Evolutionary conservation across 192 early-diverging fungal genomes (phyloP), one percentile per base, ranked within the genome.

Genomic region (Rhizophagus sp.): DNA sequence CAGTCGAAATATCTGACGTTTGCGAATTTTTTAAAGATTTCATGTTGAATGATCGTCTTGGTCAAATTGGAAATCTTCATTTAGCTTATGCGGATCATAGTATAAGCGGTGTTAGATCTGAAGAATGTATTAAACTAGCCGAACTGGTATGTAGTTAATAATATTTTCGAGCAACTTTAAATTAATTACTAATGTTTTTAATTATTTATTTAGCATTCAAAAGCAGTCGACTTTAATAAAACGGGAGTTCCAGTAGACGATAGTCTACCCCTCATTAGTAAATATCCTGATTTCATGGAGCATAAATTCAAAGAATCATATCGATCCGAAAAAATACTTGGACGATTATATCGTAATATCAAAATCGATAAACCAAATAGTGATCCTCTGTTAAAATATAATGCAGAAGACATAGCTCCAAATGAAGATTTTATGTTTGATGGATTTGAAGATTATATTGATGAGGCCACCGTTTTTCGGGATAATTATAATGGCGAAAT

Each of bases 21-120:
- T 68, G 83, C 10, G 87, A 87, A 19, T 93, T 93, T 70, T 94
- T 92, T 82, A 86, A 90, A n/a, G 85, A 91, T 36, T 94, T 88
- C 78, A 85, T 93, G 1, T 79, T 83, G 25, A 83, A 88, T n/a
- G 87, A 95, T 76, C 91, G 90, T 66, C 82, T 95, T 0, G 93
- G 93, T 2, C 52, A 76, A 25, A 94, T 95, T 47, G 90, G 89
- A 22, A 93, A 93, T 74, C 86, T 89, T 3, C 91, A 93, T 73
- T 79, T 94, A 66, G 92, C 91, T 0, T 79, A 80, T 1, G 92
- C 94, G 0, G 94, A 95, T 78, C 22, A 39, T 9, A 68, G 69
- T 13, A 34, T 57, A 1, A 25, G 67, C 15, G 92, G 93, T 2
- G 88, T 91, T 2, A n/a, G 39, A 4, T 62, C 88, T 73, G 82